Conservation (phyloP, 441 rosid species). For the Dalechampia spathulata region DNA sequence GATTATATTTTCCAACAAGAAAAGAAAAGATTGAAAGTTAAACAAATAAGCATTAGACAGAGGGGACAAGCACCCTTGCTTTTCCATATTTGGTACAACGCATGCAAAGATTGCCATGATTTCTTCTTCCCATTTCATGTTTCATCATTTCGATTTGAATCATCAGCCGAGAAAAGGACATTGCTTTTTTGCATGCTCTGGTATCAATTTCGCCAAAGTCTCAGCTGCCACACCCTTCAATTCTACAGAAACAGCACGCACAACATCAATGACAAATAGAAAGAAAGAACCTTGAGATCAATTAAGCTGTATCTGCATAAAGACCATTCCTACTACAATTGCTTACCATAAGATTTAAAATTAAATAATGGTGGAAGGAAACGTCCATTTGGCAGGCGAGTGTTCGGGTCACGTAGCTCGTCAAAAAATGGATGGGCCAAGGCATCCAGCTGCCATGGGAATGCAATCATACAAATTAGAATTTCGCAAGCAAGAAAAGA, state of each 20-base stretch:
- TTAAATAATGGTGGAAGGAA: slow-evolving; percentile 91
- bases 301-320: background rate
- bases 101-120: background rate
- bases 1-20: no score
- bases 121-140: background rate
- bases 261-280: background rate
- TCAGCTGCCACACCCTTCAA: slow-evolving; percentile 63
- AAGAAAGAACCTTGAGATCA: background rate
- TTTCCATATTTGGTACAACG: slow-evolving; percentile 9
- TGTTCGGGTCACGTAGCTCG: slow-evolving; percentile 79
- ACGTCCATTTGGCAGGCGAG: slow-evolving; percentile 82
- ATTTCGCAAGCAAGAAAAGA: background rate
- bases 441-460: slow-evolving; percentile 55
- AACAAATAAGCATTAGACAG: slow-evolving; percentile 8
- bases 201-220: slow-evolving; percentile 63
- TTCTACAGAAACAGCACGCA: slow-evolving; percentile 32
- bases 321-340: no score
- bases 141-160: slow-evolving; percentile 13
- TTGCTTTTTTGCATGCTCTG: slow-evolving; percentile 90
- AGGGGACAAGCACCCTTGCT: slow-evolving; percentile 16
- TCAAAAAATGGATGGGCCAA: slow-evolving; percentile 90
- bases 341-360: slow-evolving; percentile 71
- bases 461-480: background rate
- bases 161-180: slow-evolving; percentile 64
- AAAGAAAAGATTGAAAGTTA: background rate